These are phyloP conservation scores for Viridothelium virens DNA, from an alignment of 495 filamentous ascomycete genomes.

Conservation along the genomic window DNA sequence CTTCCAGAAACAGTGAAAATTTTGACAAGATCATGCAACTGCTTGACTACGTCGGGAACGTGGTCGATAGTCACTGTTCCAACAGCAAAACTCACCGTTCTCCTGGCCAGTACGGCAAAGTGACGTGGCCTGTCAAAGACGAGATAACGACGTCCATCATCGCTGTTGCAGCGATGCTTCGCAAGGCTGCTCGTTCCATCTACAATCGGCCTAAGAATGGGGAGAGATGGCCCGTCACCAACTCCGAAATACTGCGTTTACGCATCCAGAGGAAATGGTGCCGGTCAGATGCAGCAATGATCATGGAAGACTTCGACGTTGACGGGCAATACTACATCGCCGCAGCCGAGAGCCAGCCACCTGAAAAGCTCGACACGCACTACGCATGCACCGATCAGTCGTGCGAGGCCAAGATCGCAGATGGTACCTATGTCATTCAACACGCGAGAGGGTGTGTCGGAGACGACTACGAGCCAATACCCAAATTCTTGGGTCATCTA, in stretches of 20 bases:
- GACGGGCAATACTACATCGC: constrained; percentile 15
- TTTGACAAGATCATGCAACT: neutral
- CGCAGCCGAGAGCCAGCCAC: constrained; percentile 1
- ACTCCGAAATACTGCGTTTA: constrained; percentile 7
- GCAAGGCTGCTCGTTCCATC: constrained; percentile 13
- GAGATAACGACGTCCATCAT: constrained; percentile 12
- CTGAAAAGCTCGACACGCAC: constrained; percentile 13
- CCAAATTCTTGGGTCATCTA: constrained; percentile 13
- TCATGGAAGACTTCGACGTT: constrained; percentile 16
- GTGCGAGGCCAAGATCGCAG: constrained; percentile 14
- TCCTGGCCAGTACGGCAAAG: constrained; percentile 14
- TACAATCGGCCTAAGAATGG: constrained; percentile 13
- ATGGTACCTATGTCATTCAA: constrained; percentile 13
- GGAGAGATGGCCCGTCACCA: constrained; percentile 15
- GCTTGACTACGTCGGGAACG: constrained; percentile 13
- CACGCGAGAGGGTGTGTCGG: constrained; percentile 3
- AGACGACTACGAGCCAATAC: constrained; percentile 13
- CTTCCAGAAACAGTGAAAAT: constrained; percentile 10
- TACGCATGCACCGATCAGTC: constrained; percentile 15
- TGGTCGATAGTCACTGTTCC: constrained; percentile 12
- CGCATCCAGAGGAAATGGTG: constrained; percentile 15
- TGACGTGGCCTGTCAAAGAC: constrained; percentile 12
- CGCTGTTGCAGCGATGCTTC: constrained; percentile 10
- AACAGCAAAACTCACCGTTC: constrained; percentile 12
- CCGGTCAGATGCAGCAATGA: constrained; percentile 12